Conservation (phyloP, 2,329 filamentous ascomycete genomes). For the Paecilomyces formosus region DNA sequence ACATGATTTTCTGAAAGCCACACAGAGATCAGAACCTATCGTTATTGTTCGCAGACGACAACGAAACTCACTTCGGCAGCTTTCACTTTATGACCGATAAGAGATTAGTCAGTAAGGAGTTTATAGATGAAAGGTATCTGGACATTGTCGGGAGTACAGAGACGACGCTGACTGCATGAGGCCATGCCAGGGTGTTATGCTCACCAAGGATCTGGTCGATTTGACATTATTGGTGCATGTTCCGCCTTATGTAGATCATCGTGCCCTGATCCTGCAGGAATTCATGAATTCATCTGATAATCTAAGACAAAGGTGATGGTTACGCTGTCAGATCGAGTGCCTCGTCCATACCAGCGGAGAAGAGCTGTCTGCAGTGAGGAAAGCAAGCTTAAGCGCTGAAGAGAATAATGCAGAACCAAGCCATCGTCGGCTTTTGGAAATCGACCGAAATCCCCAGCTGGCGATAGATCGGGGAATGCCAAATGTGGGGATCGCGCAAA, state of each 20-base stretch:
- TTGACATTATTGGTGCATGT: neutral
- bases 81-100: neutral
- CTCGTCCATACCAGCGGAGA: neutral
- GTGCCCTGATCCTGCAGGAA: neutral
- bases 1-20: neutral
- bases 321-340: neutral
- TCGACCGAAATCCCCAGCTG: neutral
- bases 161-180: neutral
- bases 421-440: neutral
- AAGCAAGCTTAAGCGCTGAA: neutral
- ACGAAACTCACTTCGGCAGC: neutral
- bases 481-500: neutral
- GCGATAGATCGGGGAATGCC: neutral
- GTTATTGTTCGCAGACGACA: neutral
- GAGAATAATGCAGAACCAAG: neutral
- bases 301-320: neutral
- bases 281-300: neutral
- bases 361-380: neutral
- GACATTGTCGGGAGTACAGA: neutral
- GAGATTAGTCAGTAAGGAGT: neutral
- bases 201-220: neutral
- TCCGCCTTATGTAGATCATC: neutral
- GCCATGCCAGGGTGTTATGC: neutral
- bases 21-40: neutral
- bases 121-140: neutral